Base-by-base conservation (phyloP, 148 eudicot species). In the Silene latifolia region DNA sequence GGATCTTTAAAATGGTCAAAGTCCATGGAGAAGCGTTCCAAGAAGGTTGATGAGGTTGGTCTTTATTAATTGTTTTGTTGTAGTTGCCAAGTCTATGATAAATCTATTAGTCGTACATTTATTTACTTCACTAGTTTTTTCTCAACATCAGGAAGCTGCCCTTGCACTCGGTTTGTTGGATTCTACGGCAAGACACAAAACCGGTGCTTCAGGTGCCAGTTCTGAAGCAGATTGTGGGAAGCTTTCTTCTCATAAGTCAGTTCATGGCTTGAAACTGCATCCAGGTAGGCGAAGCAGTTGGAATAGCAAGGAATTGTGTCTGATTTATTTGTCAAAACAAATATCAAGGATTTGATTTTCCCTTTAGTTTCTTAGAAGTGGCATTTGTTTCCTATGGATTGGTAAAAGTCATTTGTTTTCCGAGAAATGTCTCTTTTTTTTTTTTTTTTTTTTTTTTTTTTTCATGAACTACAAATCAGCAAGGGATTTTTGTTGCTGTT, bases 1-100 rank as follows among this genome's bases (percentile, higher is more conserved):
- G 93, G 97, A 74, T 77, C 86, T 72, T 81, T 92, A 81, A 95
- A 95, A 85, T 92, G 98, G 98, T 92, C 98, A 79, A 95, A 89
- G 72, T 90, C 98, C 74, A 86, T 92, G 77, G 97, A 92, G 77
- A 88, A 70, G 76, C 86, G 85, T 74, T 85, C 92, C 13, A 95
- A 78, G 80, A 88, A 89, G 77, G 89, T 85, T 75, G 88, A 86
- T 74, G 91, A 89, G 97, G 98, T 95, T 85, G 77, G 93, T 82
- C 59, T 25, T 42, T 70, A 67, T 71, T 51, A 21, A 39, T n/a
- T 44, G 44, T n/a, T 67, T 48, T 9, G 3, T 46, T 48, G 54
- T 9, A 44, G 69, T 72, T 18, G 72, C 59, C 58, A 48, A 2
- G 25, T 19, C 64, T 14, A 59, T 63, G 7, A 46, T 8, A 65